Percentiles rank a stretch among this genome's conserved stretches.
Conservation (phyloP, 768 basidiomycete species). For the Rhodosporidiobolus sp. region DNA sequence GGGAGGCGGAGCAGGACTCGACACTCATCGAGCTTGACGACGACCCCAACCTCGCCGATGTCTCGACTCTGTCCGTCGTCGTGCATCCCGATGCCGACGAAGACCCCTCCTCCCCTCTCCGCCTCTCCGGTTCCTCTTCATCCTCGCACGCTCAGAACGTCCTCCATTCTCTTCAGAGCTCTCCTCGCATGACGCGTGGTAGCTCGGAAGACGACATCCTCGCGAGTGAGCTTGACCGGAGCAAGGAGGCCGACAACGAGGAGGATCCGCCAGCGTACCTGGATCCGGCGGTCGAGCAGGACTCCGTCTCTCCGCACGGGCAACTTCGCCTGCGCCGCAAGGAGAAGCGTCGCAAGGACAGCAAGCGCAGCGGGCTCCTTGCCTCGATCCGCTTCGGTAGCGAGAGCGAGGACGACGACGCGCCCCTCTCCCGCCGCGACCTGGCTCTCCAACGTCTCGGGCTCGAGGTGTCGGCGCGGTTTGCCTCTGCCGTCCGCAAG, state of each 20-base stretch:
- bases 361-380: not conserved
- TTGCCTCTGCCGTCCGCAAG: not conserved
- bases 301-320: not conserved
- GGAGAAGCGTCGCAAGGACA: not conserved
- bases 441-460: slow-evolving; percentile 13
- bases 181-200: too few species aligned
- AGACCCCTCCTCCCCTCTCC: not conserved
- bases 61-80: not conserved
- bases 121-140: not conserved
- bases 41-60: not conserved
- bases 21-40: not conserved
- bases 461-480: slow-evolving; percentile 7
- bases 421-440: not conserved
- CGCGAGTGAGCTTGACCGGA: too few species aligned
- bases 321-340: not conserved
- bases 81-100: not conserved
- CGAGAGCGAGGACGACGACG: slow-evolving; percentile 12
- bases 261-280: too few species aligned
- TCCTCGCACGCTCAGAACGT: not conserved
- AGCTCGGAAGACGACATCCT: too few species aligned
- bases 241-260: too few species aligned
- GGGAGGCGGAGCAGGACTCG: not conserved
- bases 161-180: not conserved
- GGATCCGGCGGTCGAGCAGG: too few species aligned
- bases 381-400: not conserved